phyloP scores from a whole-genome alignment of 2,329 filamentous ascomycete species.

The Lizonia empirigonia region DNA sequence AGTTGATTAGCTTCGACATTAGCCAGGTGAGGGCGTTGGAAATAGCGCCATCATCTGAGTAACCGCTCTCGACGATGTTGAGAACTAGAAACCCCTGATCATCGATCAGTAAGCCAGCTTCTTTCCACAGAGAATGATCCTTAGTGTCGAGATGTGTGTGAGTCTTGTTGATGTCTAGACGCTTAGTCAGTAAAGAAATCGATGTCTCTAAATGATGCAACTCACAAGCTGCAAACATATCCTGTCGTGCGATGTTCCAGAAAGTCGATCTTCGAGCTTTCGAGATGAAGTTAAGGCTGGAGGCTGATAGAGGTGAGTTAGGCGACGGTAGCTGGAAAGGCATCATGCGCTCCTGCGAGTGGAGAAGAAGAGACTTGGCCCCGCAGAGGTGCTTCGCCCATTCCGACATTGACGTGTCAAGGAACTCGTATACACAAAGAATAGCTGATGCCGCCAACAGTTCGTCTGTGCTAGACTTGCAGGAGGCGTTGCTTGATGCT shows the following conservation, averaged over 20 bases:
- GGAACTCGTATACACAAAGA: conserved; percentile 69
- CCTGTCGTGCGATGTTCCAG: conserved; percentile 71
- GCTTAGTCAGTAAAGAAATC: conserved; percentile 12
- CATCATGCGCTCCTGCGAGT: conserved; percentile 58
- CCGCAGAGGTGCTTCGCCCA: conserved; percentile 70
- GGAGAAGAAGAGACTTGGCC: conserved; percentile 65
- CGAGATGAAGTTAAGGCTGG: conserved; percentile 49
- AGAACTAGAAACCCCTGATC: conserved; percentile 58
- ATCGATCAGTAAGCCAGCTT: conserved; percentile 65
- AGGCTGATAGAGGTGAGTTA: conserved; percentile 33
- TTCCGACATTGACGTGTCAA: conserved; percentile 67
- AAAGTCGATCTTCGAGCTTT: conserved; percentile 65
- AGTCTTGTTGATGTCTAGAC: conserved; percentile 62
- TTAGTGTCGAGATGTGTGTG: conserved; percentile 66
- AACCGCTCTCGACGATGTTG: conserved; percentile 47
- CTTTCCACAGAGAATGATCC: conserved; percentile 67
- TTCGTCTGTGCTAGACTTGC: conserved; percentile 60
- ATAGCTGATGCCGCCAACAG: conserved; percentile 69
- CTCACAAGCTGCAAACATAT: conserved; percentile 67
- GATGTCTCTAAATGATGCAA: conserved; percentile 2
- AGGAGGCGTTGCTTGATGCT: conserved; percentile 47
- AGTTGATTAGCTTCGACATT: conserved; percentile 69
- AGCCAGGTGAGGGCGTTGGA: conserved; percentile 70
- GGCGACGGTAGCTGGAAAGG: conserved; percentile 52
- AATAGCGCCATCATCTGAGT: conserved; percentile 61